Evolutionary conservation across 805 yeast genomes (phyloP).

Genomic region (Kuraishia ogatae): DNA sequence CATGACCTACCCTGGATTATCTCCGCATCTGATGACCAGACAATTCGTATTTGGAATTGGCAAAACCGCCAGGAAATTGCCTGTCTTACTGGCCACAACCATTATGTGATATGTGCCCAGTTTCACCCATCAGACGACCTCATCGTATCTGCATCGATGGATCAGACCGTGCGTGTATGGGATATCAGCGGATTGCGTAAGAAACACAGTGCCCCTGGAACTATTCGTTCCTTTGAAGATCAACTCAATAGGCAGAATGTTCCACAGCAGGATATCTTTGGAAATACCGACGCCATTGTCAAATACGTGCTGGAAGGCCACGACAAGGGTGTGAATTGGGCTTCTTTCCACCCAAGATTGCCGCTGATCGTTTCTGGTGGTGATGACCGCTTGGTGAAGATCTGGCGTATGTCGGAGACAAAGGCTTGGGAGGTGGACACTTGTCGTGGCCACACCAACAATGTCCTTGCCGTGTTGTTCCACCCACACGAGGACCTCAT

Average conservation of each 20-base stretch:
- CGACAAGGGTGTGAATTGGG: slow-evolving; percentile 98
- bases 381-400: slow-evolving; percentile 89
- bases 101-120: slow-evolving; percentile 96
- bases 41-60: slow-evolving; percentile 99
- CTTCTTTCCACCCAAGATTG: slow-evolving; percentile 92
- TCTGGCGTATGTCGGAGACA: slow-evolving; percentile 96
- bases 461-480: slow-evolving; percentile 81
- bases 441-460: slow-evolving; percentile 95
- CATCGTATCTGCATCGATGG: slow-evolving; percentile 91
- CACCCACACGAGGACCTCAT: slow-evolving; percentile 92
- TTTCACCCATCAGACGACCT: slow-evolving; percentile 95
- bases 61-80: slow-evolving; percentile 97
- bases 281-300: slow-evolving; percentile 88
- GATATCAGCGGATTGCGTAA: slow-evolving; percentile 92
- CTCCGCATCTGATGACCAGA: slow-evolving; percentile 95
- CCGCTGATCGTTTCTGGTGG: slow-evolving; percentile 94
- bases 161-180: slow-evolving; percentile 99
- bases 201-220: slow-evolving; percentile 75
- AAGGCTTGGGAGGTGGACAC: slow-evolving; percentile 99
- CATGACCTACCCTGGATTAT: slow-evolving; percentile 96
- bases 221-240: slow-evolving; percentile 39
- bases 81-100: slow-evolving; percentile 95
- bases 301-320: slow-evolving; percentile 97
- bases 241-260: slow-evolving; percentile 48
- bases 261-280: slow-evolving; percentile 89